Evolutionary conservation across 228 moss, liverwort and hornwort genomes (phyloP), one percentile per base, ranked within the genome.

Genomic region (Sphagnum magellanicum): DNA sequence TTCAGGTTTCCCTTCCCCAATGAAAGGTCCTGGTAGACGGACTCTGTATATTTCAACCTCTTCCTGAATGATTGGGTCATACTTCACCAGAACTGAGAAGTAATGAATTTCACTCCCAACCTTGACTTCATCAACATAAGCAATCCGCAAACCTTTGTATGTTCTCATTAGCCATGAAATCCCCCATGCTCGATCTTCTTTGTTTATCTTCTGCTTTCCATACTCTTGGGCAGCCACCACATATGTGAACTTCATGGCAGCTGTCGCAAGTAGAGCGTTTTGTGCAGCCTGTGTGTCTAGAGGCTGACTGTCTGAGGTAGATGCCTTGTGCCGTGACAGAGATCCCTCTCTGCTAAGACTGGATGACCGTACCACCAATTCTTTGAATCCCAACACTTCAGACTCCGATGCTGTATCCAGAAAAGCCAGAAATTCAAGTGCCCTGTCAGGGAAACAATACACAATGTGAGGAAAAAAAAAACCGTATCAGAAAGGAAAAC

Each of bases 1-100:
- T 67, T 98, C 97, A 13, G 97, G 97, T 70, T 98, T 98, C 61
- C 97, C 97, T 88, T 98, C 97, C n/a, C 97, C 97, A 64, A 90
- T 72, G 9, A 93, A 55, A 51, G 79, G 82, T 51, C 97, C 93
- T 63, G 97, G 97, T 63, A 98, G 71, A 74, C 84, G 77, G 63
- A 98, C 76, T 71, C 97, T 79, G 71, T 88, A 98, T 47, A 98
- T 83, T 72, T 98, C 97, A 48, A 83, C 79, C 78, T 98, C 97
- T 76, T 65, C 11, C 64, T 79, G 16, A 67, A 74, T 63, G 55
- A 60, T 71, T 16, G 67, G 81, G 60, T 98, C 93, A 72, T 82
- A 93, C 78, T 98, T 98, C 66, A 93, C 75, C 70, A 98, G 75
- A 63, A 98, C 97, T 52, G 97, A 98, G 69, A 72, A 92, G 73